phyloP scores from a whole-genome alignment of 2,329 filamentous ascomycete genomes.

The Aspergillus nomiae region DNA sequence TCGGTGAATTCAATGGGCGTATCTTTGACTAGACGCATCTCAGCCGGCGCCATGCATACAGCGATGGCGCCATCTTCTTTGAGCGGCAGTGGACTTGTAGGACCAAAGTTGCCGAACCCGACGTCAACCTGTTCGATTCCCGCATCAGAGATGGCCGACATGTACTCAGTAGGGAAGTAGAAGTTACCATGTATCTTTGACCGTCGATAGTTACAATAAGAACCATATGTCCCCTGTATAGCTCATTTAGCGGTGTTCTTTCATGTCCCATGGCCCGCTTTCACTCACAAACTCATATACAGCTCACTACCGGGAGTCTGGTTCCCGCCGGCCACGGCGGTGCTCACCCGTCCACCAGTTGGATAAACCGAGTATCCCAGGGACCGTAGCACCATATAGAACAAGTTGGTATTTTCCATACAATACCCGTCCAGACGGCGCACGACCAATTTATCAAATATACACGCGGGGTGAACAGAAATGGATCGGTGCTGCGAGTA shows the following conservation, averaged over 20 bases:
- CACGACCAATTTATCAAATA: constrained; percentile 58
- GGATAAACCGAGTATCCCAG: constrained; percentile 58
- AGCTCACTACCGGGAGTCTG: constrained; percentile 26
- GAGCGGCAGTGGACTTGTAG: constrained; percentile 60
- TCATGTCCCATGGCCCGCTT: not conserved
- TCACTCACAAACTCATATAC: constrained; percentile 52
- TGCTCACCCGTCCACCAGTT: constrained; percentile 53
- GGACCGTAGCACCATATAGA: constrained; percentile 53
- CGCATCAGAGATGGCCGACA: constrained; percentile 26
- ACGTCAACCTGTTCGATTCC: constrained; percentile 55
- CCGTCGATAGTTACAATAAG: constrained; percentile 60
- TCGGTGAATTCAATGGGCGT: constrained; percentile 50
- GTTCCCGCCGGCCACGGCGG: constrained; percentile 31
- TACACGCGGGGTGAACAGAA: constrained; percentile 50
- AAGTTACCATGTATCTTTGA: constrained; percentile 44
- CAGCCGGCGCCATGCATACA: constrained; percentile 54
- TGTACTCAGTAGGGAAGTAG: constrained; percentile 4
- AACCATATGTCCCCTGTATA: constrained; percentile 56
- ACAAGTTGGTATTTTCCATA: constrained; percentile 61
- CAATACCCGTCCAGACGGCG: constrained; percentile 60
- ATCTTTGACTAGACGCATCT: constrained; percentile 57
- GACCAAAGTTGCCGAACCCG: constrained; percentile 65
- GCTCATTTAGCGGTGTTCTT: not conserved
- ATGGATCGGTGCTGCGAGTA: constrained; percentile 54
- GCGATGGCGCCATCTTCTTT: constrained; percentile 37